Evolutionary conservation across 179 eudicot genomes (phyloP).

Genomic region (Silene vulgaris): DNA sequence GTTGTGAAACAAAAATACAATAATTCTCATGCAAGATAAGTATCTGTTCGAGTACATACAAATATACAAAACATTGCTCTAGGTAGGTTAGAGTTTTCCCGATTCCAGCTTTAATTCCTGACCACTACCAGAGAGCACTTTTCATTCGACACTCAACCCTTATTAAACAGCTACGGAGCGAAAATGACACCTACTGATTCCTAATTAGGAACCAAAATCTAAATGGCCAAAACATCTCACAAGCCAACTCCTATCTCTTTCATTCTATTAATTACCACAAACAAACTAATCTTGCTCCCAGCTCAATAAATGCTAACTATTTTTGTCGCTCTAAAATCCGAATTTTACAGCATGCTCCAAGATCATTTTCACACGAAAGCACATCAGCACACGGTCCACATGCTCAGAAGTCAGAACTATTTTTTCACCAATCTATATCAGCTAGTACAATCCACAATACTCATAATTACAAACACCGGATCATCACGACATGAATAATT

Average conservation of each 20-base stretch:
- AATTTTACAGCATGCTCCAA: neutral
- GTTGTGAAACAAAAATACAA: neutral
- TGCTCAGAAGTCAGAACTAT: too few species aligned
- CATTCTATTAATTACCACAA: neutral
- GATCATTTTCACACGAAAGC: neutral
- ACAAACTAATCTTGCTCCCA: neutral
- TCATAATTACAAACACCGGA: too few species aligned
- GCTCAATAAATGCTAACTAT: slow-evolving; percentile 3
- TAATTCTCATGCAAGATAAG: neutral
- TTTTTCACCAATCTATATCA: too few species aligned
- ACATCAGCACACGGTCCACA: neutral
- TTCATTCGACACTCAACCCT: neutral
- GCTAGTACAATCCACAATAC: too few species aligned
- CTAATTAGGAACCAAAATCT: neutral
- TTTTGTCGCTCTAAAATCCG: neutral
- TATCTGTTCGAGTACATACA: neutral
- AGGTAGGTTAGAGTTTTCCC: neutral
- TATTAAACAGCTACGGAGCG: neutral
- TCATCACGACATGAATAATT: neutral
- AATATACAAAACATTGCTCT: neutral
- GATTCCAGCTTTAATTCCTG: neutral
- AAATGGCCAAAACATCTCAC: neutral
- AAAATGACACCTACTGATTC: neutral
- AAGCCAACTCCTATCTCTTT: neutral
- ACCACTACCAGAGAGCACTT: neutral